phyloP scores from a whole-genome alignment of 2,329 filamentous ascomycete genomes.

The Tolypocladium capitatum region DNA sequence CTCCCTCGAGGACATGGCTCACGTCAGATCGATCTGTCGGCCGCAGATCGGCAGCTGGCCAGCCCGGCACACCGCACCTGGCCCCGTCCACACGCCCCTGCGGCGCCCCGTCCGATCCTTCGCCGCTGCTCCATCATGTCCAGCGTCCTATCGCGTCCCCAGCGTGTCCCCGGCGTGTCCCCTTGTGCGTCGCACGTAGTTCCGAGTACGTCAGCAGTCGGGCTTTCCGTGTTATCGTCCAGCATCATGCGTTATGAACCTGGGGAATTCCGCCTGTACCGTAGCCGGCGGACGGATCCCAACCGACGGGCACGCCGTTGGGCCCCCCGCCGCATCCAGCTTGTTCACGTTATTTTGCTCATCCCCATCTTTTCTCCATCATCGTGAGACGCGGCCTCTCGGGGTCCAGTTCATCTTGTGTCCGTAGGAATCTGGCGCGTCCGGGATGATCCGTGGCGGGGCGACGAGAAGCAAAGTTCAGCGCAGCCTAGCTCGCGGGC shows the following conservation, averaged over 20 bases:
- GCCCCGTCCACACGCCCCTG: background rate
- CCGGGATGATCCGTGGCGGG: background rate
- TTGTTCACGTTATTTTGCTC: background rate
- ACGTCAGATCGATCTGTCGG: background rate
- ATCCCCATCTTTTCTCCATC: background rate
- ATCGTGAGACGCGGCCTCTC: background rate
- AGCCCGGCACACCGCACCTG: no score
- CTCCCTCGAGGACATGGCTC: background rate
- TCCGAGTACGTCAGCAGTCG: background rate
- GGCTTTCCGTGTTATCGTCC: background rate
- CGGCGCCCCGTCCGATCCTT: background rate
- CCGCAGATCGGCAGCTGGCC: background rate
- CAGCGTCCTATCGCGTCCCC: no score
- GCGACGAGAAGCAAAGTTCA: background rate
- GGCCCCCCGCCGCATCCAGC: background rate
- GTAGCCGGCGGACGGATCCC: no score
- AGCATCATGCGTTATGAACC: no score
- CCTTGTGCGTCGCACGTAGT: background rate
- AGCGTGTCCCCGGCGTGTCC: no score
- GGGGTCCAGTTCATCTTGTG: background rate
- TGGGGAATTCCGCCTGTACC: no score
- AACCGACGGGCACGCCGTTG: no score
- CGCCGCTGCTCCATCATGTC: background rate
- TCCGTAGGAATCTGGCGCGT: background rate
- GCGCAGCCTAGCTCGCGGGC: no score